Conservation (phyloP, 805 yeast species). For the Metschnikowia similis region DNA sequence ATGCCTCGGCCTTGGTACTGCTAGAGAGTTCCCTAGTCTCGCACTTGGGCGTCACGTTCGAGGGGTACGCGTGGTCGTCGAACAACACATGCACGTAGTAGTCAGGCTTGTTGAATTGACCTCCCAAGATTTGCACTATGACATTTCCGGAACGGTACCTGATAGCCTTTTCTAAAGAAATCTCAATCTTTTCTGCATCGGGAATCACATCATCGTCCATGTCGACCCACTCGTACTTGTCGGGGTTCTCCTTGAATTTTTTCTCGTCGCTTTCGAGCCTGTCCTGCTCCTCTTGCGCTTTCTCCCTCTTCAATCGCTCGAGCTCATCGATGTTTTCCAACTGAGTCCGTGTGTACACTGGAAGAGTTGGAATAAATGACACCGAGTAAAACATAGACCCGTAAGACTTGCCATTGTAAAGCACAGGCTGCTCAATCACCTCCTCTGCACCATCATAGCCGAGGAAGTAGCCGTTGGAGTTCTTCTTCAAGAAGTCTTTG, state of each 20-base stretch:
- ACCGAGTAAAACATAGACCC: conserved; percentile 53
- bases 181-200: conserved; percentile 38
- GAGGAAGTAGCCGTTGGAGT: conserved; percentile 42
- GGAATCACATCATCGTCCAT: conserved; percentile 32
- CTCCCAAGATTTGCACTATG: conserved; percentile 49
- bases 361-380: conserved; percentile 62
- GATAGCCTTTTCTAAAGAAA: conserved; percentile 50
- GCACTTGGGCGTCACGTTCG: conserved; percentile 48
- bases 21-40: conserved; percentile 41
- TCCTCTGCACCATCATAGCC: conserved; percentile 51
- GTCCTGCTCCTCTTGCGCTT: conserved; percentile 30
- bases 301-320: conserved; percentile 32
- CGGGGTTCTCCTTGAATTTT: conserved; percentile 52
- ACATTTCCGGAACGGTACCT: conserved; percentile 60
- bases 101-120: conserved; percentile 45
- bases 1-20: conserved; percentile 52
- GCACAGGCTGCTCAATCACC: conserved; percentile 42
- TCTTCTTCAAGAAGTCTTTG: conserved; percentile 45
- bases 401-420: conserved; percentile 33
- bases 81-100: conserved; percentile 54
- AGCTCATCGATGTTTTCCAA: conserved; percentile 43
- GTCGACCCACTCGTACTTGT: conserved; percentile 62
- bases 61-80: conserved; percentile 63
- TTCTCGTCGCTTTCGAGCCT: conserved; percentile 49
- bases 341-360: conserved; percentile 60